A percentile compares a stretch with the other conserved stretches of the same genome.
Conservation (phyloP, 495 filamentous ascomycete species). For the Hyaloscypha variabilis region DNA sequence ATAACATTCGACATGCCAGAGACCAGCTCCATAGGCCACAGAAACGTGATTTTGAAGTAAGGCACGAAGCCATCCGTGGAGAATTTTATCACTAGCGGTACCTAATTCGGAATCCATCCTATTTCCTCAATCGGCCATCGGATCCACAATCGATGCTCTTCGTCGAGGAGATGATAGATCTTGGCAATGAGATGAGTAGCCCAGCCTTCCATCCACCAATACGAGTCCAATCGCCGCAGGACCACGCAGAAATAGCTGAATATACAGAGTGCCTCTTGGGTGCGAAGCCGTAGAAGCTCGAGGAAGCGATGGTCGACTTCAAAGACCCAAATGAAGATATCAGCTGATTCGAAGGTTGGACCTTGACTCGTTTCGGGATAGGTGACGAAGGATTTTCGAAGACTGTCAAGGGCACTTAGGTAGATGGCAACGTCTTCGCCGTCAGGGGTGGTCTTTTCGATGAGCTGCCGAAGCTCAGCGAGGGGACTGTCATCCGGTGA, state of each 20-base stretch:
- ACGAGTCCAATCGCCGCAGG: conserved; percentile 37
- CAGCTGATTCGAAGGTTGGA: conserved; percentile 30
- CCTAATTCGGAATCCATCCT: conserved; percentile 35
- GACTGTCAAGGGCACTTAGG: conserved; percentile 10
- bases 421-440: conserved; percentile 18
- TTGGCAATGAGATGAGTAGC: conserved; percentile 39
- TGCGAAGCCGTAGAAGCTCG: conserved; percentile 34
- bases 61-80: background rate
- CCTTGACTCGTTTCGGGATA: conserved; percentile 14
- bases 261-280: conserved; percentile 42
- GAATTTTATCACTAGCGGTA: too few relatives aligned
- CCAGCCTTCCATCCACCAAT: conserved; percentile 49
- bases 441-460: background rate
- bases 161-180: conserved; percentile 40
- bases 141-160: conserved; percentile 44
- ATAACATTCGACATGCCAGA: background rate
- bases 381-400: conserved; percentile 9
- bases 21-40: background rate
- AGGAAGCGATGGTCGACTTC: conserved; percentile 36
- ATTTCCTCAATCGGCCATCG: conserved; percentile 46
- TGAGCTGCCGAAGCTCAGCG: conserved; percentile 3
- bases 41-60: background rate
- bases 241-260: conserved; percentile 45
- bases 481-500: conserved; percentile 4
- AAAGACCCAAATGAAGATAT: conserved; percentile 45